Base-by-base conservation (phyloP, 2,329 filamentous ascomycete genomes). In the Penicillium carneum region DNA sequence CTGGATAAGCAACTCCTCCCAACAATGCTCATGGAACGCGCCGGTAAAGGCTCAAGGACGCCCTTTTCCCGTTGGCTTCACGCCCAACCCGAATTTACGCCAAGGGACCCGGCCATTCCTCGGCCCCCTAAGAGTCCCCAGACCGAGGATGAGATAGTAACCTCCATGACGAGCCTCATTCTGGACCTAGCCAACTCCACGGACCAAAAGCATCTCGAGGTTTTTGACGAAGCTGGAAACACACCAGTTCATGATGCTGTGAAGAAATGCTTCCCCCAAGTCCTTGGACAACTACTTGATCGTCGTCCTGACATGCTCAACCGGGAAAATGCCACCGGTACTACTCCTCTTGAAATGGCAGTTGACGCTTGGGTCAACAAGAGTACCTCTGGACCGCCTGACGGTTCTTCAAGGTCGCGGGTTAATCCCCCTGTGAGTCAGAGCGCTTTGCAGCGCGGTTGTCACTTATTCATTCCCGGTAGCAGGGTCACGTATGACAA, bases 321-420 rank as follows among this genome's bases (percentile, higher is more conserved):
- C 67, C 85, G 88, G 23, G 92, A 95, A 73, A 93, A 93, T 67
- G 86, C 90, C 0, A 90, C 90, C 0, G 92, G 92, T 1, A 84
- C 86, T 16, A 95, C 91, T 0, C 89, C 91, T 0, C 82, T 84
- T 31, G 91, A 95, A 18, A 63, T 77, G 34, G 72, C 72, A 2
- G 68, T 68, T 7, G 69, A 71, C 36, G 58, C 58, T 8, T 77
- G 75, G 75, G 51, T 72, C 7, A 59, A 67, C 0, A 50, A 71
- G 4, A 66, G 53, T 2, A 74, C 72, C 2, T 54, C 49, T 12
- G 53, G n/a, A 4, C 41, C 41, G 4, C 34, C 45, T 8, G 50
- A 41, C 0, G 34, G 58, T 1, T 65, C 68, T 14, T 67, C 29
- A 4, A 1, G 1, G 34, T 23, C 34, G 9, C 1, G 10, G 26